A percentile compares a stretch with the other conserved stretches of the same genome.
Evolutionary conservation across 768 basidiomycete species (phyloP).

Genomic region (Steccherinum ochraceum): DNA sequence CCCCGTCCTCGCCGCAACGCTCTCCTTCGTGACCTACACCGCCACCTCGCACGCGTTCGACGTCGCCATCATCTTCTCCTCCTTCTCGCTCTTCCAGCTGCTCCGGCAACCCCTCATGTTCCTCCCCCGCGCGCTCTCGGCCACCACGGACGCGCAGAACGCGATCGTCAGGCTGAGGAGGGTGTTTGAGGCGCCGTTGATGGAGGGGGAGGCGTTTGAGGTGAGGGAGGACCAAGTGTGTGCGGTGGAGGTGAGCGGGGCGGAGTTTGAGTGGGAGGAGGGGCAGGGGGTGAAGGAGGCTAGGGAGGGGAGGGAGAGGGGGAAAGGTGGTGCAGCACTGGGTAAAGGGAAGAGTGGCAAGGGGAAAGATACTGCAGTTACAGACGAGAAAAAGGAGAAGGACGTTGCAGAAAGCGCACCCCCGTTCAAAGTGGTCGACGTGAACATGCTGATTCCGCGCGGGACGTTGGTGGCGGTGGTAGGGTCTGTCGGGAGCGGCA

Average conservation of each 20-base stretch:
- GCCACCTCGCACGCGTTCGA: slow-evolving; percentile 47
- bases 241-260: slow-evolving; percentile 47
- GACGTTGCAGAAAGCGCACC: slow-evolving; percentile 11
- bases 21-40: slow-evolving; percentile 64
- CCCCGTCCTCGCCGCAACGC: slow-evolving; percentile 58
- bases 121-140: slow-evolving; percentile 54
- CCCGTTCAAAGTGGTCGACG: slow-evolving; percentile 46
- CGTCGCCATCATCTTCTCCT: slow-evolving; percentile 63
- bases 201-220: slow-evolving; percentile 32
- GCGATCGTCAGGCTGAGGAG: slow-evolving; percentile 41
- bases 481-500: slow-evolving; percentile 65
- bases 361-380: slow-evolving; percentile 9
- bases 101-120: slow-evolving; percentile 68
- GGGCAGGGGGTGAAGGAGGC: slow-evolving; percentile 13
- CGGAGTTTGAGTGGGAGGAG: slow-evolving; percentile 61
- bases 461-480: slow-evolving; percentile 58
- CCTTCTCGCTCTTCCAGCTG: slow-evolving; percentile 57
- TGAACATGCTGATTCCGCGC: slow-evolving; percentile 48
- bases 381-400: slow-evolving; percentile 2
- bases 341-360: not conserved
- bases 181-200: slow-evolving; percentile 52
- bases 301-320: slow-evolving; percentile 13
- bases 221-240: slow-evolving; percentile 39
- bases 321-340: not conserved
- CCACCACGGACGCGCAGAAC: slow-evolving; percentile 58